Base-by-base conservation (phyloP, 805 yeast genomes). In the Ogataea henricii region DNA sequence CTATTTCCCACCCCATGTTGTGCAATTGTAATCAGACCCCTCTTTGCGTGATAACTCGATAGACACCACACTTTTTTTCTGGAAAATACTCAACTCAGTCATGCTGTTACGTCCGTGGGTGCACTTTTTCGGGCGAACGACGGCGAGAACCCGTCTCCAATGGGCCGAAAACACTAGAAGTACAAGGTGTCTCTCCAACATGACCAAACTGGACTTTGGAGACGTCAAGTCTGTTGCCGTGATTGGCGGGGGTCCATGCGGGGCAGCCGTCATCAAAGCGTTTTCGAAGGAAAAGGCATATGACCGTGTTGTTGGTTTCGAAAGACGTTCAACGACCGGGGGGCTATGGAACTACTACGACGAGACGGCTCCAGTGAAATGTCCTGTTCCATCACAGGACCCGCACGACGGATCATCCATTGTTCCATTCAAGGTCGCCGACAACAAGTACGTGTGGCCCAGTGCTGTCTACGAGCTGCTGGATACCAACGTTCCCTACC, bases 191-290 rank as follows among this genome's bases (percentile, higher is more conserved):
- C 17, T 22, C 16, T 38, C 41, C 22, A n/a, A 4, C 29, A 12
- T 55, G 54, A 41, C 54, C 13, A 29, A 36, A 6, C 43, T 49
- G 7, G 43, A 48, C 14, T 20, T 55, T 2, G 54, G 53, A 12
- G 37, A 45, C 10, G 48, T 52, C 23, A 45, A 45, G 37, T 46
- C 54, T n/a, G 71, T 87, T 4, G 90, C 89, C 0, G 78, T 88
- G 8, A 74, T 88, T 16, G 96, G 96, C 2, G 90, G 81, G 2
- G 96, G 96, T 0, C 91, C 94, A 0, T 74, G 81, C 33, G 95
- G 92, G 0, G 69, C 84, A 12, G 87, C 83, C 0, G 70, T 78
- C 4, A 82, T 87, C 0, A 81, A 82, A 52, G 89, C 90, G 0
- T 69, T 88, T 13, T 54, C 77, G 6, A 74, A 70, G 8, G 90